Evolutionary conservation across 257 asterid genomes (phyloP).

Genomic region (Ophiorrhiza pumila): DNA sequence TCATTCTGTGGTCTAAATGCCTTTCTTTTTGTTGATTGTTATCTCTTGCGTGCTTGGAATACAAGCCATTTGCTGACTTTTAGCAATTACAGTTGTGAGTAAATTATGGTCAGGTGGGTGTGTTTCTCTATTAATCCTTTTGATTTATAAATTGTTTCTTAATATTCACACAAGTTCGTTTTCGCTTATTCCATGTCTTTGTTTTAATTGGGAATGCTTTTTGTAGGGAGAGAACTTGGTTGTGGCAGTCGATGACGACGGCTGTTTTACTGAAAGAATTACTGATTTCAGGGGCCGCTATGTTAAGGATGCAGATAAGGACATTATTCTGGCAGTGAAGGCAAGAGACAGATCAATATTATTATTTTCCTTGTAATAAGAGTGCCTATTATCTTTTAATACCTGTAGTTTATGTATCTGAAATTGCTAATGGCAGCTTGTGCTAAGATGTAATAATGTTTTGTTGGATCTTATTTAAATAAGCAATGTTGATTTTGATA

Average conservation of each 20-base stretch:
- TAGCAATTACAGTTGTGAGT: neutral
- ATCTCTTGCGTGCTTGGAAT: neutral
- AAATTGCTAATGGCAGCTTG: neutral
- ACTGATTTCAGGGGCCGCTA: conserved; percentile 67
- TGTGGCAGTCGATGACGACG: conserved; percentile 98
- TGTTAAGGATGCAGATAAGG: conserved; percentile 91
- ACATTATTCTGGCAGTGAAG: conserved; percentile 84
- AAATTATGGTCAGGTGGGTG: neutral
- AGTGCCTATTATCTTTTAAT: neutral
- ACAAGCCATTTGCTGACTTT: neutral
- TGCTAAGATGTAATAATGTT: neutral
- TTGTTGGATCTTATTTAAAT: neutral
- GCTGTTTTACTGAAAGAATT: conserved; percentile 82
- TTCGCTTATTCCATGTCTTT: neutral
- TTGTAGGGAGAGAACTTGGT: conserved; percentile 67
- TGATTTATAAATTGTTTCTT: neutral
- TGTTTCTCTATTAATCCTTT: too few species aligned
- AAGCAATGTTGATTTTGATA: neutral
- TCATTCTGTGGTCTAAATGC: neutral
- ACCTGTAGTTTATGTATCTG: neutral
- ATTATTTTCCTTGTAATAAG: neutral
- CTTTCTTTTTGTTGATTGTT: neutral
- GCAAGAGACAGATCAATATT: conserved; percentile 16
- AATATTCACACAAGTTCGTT: neutral
- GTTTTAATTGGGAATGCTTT: conserved; percentile 1